Percentiles rank a stretch among this genome's conserved stretches.
phyloP scores from a whole-genome alignment of 2,329 filamentous ascomycete genomes.

The Sporothrix schenckii region DNA sequence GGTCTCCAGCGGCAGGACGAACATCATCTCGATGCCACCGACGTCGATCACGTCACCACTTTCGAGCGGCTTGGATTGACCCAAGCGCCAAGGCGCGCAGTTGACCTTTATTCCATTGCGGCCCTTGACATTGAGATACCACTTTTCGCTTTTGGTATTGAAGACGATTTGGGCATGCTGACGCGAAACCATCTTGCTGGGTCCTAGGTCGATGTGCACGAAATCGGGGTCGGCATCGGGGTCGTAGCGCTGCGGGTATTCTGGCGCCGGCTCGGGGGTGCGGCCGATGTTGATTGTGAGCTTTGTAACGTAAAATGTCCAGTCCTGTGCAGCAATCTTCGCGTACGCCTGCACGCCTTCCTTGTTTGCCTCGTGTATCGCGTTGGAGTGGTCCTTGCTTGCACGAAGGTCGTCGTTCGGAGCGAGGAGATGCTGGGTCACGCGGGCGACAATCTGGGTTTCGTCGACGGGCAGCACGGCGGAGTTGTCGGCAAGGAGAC shows the following conservation, averaged over 20 bases:
- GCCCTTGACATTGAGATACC: slow-evolving; percentile 85
- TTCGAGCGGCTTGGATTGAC: slow-evolving; percentile 66
- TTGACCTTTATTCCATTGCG: slow-evolving; percentile 90
- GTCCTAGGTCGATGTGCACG: slow-evolving; percentile 86
- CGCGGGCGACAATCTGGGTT: slow-evolving; percentile 59
- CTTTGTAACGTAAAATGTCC: slow-evolving; percentile 81
- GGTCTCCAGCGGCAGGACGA: slow-evolving; percentile 81
- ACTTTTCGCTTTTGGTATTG: slow-evolving; percentile 67
- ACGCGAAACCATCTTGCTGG: slow-evolving; percentile 78
- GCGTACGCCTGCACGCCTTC: slow-evolving; percentile 74
- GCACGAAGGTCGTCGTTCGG: slow-evolving; percentile 58
- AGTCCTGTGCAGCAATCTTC: slow-evolving; percentile 78
- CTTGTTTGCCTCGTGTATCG: slow-evolving; percentile 63
- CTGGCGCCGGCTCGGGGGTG: slow-evolving; percentile 56
- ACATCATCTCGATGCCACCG: slow-evolving; percentile 96
- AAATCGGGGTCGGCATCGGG: slow-evolving; percentile 53
- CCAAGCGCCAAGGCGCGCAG: slow-evolving; percentile 68
- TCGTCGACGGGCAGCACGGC: slow-evolving; percentile 52
- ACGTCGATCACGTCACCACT: slow-evolving; percentile 93
- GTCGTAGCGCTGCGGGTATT: slow-evolving; percentile 46
- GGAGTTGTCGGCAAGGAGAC: slow-evolving; percentile 48
- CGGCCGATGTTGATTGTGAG: slow-evolving; percentile 77
- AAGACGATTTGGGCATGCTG: slow-evolving; percentile 76
- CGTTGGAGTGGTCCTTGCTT: slow-evolving; percentile 64
- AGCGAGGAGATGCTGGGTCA: slow-evolving; percentile 55